Base-by-base conservation (phyloP, 371 early-diverging fungal genomes). In the Sporodiniella umbellata region DNA sequence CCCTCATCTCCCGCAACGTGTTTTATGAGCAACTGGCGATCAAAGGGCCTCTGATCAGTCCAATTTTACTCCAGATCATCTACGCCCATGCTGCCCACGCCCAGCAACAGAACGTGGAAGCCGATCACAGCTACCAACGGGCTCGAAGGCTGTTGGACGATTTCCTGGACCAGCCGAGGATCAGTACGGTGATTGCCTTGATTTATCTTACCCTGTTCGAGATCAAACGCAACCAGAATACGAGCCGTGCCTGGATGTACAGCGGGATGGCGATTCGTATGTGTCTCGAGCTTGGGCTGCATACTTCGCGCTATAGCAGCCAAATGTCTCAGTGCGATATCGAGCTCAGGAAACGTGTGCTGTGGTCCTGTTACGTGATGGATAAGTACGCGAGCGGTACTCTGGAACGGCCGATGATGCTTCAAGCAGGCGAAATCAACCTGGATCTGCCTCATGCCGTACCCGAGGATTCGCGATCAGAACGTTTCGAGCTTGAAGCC, bases 331-430 rank as follows among this genome's bases (percentile, higher is more conserved):
- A 67, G 17, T 68, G 62, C 25, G 78, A 78, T 43, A 64, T 72
- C 11, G 78, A 78, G 23, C 42, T 74, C 33, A 65, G 74, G 6
- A 71, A 68, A 48, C 54, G 78, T n/a, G 70, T 74, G n/a, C 37
- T 78, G 18, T 78, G 78, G 78, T 58, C 70, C 5, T 78, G 78
- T 45, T 78, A 67, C 51, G 62, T 65, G 1, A 54, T 74, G 69
- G 78, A 78, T 44, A 78, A 78, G 45, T 18, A 66, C 38, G 62
- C 65, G 33, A 78, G 78, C 28, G 64, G 67, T 33, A 58, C 58
- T 23, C 61, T 58, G 49, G 70, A 70, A 30, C 58, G 74, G 14
- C 78, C 78, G 0, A 66, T 64, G 64, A 72, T 72, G 69, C 25
- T 76, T 1, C 57, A 58, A 39, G 54, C 66, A 17, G 57, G 60